Percentiles rank a stretch among this genome's conserved stretches.
Evolutionary conservation across 2,329 filamentous ascomycete genomes (phyloP).

Genomic region (Tolypocladium ophioglossoides): DNA sequence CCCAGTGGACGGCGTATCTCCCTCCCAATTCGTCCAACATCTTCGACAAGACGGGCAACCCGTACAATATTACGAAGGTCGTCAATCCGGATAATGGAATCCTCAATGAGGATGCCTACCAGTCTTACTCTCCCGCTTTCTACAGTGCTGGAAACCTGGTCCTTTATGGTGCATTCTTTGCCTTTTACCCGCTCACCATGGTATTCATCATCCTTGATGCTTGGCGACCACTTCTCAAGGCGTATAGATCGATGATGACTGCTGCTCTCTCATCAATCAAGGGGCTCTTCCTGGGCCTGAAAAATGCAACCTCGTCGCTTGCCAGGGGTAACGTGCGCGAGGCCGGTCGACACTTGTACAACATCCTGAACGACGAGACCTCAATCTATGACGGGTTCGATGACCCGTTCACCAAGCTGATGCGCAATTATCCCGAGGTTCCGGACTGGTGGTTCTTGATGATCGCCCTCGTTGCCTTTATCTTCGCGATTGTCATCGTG

Average conservation of each 20-base stretch:
- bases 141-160: slow-evolving; percentile 20
- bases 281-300: slow-evolving; percentile 6
- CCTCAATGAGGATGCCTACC: slow-evolving; percentile 23
- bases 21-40: slow-evolving; percentile 36
- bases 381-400: slow-evolving; percentile 30
- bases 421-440: slow-evolving; percentile 33
- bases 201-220: slow-evolving; percentile 25
- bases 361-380: slow-evolving; percentile 22
- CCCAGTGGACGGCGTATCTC: slow-evolving; percentile 31
- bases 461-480: slow-evolving; percentile 14
- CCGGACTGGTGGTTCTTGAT: slow-evolving; percentile 35
- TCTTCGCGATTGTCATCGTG: slow-evolving; percentile 22
- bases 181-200: slow-evolving; percentile 21
- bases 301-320: slow-evolving; percentile 15
- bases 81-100: slow-evolving; percentile 22
- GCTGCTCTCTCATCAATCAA: slow-evolving; percentile 6
- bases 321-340: slow-evolving; percentile 24
- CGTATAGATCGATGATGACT: slow-evolving; percentile 17
- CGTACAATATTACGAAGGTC: slow-evolving; percentile 32
- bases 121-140: slow-evolving; percentile 23
- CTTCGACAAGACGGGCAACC: slow-evolving; percentile 31
- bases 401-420: slow-evolving; percentile 31
- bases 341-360: slow-evolving; percentile 13
- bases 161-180: slow-evolving; percentile 19
- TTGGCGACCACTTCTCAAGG: slow-evolving; percentile 21